These are phyloP conservation scores for Lasiodiplodia sp. DNA, from an alignment of 2,329 filamentous ascomycete genomes.

Conservation along the genomic window DNA sequence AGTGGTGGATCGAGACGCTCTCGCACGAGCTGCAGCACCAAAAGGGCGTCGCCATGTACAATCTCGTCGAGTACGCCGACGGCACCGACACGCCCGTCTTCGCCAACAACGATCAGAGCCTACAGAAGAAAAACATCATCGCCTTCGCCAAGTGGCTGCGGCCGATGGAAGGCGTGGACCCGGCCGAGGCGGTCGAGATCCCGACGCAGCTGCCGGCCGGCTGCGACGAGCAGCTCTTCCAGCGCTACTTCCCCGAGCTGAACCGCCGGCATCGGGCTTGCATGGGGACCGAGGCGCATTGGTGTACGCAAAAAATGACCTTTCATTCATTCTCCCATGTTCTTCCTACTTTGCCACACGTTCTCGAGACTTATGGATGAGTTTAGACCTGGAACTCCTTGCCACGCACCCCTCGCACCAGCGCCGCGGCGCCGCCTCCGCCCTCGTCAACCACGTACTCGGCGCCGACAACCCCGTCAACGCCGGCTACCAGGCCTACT, in stretches of 20 bases:
- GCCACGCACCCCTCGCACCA: conserved; percentile 25
- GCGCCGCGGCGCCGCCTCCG: conserved; percentile 15
- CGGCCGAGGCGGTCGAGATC: not conserved
- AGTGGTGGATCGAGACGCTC: conserved; percentile 10
- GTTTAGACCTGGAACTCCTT: conserved; percentile 24
- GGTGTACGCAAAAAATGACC: not conserved
- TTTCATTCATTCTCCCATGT: not conserved
- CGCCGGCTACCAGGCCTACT: not conserved
- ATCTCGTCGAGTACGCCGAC: conserved; percentile 13
- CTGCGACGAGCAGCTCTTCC: conserved; percentile 2
- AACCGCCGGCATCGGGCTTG: not conserved
- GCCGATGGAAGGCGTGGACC: not conserved
- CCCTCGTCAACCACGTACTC: conserved; percentile 8
- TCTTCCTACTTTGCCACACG: too few relatives aligned
- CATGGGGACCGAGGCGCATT: conserved; percentile 17
- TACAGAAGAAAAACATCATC: not conserved
- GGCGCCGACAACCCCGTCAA: not conserved
- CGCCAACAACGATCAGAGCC: not conserved
- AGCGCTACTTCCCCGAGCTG: not conserved
- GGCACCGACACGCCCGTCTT: conserved; percentile 14
- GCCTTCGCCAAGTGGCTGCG: conserved; percentile 24
- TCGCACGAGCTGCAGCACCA: conserved; percentile 2
- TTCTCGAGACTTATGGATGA: too few relatives aligned
- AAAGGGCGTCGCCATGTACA: conserved; percentile 15
- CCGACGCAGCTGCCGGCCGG: not conserved